Evolutionary conservation across 2,329 filamentous ascomycete species (phyloP).

Genomic region (Aspergillus sp.): DNA sequence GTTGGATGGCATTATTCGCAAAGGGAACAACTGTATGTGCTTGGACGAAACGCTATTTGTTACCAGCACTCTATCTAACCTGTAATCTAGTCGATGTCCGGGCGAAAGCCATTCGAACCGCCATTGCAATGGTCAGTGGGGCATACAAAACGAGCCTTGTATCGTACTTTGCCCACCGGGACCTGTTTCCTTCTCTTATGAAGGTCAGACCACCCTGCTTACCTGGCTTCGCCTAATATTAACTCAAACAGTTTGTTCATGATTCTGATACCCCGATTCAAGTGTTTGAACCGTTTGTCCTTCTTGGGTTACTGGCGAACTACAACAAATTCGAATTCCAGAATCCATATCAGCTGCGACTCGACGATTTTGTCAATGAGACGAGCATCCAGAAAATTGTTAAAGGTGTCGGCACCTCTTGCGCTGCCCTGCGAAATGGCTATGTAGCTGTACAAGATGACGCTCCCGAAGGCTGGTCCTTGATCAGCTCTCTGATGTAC

Average conservation of each 20-base stretch:
- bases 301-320: conserved; percentile 83
- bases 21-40: conserved; percentile 60
- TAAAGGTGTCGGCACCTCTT: conserved; percentile 66
- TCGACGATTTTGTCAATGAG: conserved; percentile 95
- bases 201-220: conserved; percentile 56
- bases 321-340: conserved; percentile 99
- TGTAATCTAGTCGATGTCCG: conserved; percentile 61
- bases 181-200: conserved; percentile 90
- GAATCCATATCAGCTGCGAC: conserved; percentile 85
- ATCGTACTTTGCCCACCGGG: conserved; percentile 89
- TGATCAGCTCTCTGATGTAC: conserved; percentile 72
- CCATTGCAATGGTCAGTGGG: conserved; percentile 80
- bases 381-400: conserved; percentile 76
- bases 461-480: conserved; percentile 78
- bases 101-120: conserved; percentile 70
- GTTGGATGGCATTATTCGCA: conserved; percentile 75
- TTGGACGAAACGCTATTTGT: neutral
- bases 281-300: conserved; percentile 67
- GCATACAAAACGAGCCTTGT: conserved; percentile 91
- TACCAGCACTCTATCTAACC: neutral
- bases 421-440: conserved; percentile 58
- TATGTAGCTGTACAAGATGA: conserved; percentile 89
- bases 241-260: conserved; percentile 62
- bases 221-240: neutral
- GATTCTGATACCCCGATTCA: conserved; percentile 61